Evolutionary conservation across 192 early-diverging fungal genomes (phyloP), one percentile per base, ranked within the genome.

Genomic region (Backusella circina): DNA sequence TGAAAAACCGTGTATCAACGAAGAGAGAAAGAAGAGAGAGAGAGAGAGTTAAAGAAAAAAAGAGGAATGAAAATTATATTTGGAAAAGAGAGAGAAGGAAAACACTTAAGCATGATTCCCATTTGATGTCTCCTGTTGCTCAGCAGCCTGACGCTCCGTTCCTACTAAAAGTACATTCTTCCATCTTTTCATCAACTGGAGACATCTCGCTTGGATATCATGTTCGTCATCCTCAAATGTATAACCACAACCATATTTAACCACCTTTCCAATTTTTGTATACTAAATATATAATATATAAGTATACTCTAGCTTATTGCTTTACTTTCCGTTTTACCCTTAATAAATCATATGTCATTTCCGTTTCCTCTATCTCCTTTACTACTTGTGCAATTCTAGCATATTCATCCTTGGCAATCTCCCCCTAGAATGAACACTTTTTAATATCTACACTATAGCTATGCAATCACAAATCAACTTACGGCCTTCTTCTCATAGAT

Each of bases 201-300:
- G 70, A 61, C 74, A 75, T 30, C 75, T 64, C 6, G 76, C 66
- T 18, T 72, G 73, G 12, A 80, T 71, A n/a, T 69, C 76, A 26
- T 72, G 44, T 33, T 67, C 28, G 7, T 80, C 75, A 67, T 73
- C 67, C 26, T 75, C 70, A 73, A 73, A 80, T 2, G 57, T 51
- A 61, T 76, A 70, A 31, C 51, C 33, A 36, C 79, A 80, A 35
- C 71, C 79, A 6, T 50, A 65, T 66, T 80, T 80, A n/a, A 80
- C 70, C 7, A 80, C 79, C 38, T 80, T 80, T 35, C 79, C 79
- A 33, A 80, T 80, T 38, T 80, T 80, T 21, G 79, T 80, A 54
- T 80, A 75, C 79, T 80, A 31, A 13, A 61, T 16, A 35, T 13
- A 9, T 30, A n/a, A 31, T 21, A 65, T 35, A 67, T 32, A 37